A percentile compares a stretch with the other conserved stretches of the same genome.
phyloP scores from a whole-genome alignment of 805 yeast genomes.

The Priceomyces carsonii region DNA sequence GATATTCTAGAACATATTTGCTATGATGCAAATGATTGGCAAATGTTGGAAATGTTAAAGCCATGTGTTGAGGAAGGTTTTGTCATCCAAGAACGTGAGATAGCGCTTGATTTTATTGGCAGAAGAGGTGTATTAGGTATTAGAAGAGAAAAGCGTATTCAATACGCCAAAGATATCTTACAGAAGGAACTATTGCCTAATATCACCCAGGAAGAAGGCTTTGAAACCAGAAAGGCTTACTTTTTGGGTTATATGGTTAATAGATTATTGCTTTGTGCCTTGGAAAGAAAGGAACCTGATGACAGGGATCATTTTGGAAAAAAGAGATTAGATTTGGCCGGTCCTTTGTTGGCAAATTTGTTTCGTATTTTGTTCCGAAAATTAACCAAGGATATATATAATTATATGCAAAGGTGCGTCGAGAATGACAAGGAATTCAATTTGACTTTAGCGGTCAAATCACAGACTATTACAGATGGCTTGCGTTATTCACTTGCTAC shows the following conservation, averaged over 20 bases:
- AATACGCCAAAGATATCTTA: constrained; percentile 94
- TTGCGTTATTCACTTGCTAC: constrained; percentile 96
- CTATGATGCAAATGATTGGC: constrained; percentile 98
- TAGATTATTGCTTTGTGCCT: constrained; percentile 88
- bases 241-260: constrained; percentile 98
- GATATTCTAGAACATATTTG: constrained; percentile 97
- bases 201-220: constrained; percentile 96
- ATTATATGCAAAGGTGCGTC: constrained; percentile 98
- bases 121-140: constrained; percentile 98
- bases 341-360: constrained; percentile 93
- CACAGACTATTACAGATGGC: constrained; percentile 96
- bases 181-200: constrained; percentile 97
- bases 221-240: constrained; percentile 94
- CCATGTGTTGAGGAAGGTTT: constrained; percentile 99
- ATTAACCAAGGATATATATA: constrained; percentile 92
- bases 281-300: constrained; percentile 96
- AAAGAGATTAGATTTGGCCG: constrained; percentile 97
- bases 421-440: constrained; percentile 97
- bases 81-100: constrained; percentile 96
- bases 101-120: constrained; percentile 96
- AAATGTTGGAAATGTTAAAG: constrained; percentile 97
- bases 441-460: constrained; percentile 93
- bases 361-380: constrained; percentile 94
- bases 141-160: constrained; percentile 95
- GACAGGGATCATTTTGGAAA: constrained; percentile 99